Evolutionary conservation across 2,329 filamentous ascomycete genomes (phyloP).

Genomic region (Ophiostoma quercus): DNA sequence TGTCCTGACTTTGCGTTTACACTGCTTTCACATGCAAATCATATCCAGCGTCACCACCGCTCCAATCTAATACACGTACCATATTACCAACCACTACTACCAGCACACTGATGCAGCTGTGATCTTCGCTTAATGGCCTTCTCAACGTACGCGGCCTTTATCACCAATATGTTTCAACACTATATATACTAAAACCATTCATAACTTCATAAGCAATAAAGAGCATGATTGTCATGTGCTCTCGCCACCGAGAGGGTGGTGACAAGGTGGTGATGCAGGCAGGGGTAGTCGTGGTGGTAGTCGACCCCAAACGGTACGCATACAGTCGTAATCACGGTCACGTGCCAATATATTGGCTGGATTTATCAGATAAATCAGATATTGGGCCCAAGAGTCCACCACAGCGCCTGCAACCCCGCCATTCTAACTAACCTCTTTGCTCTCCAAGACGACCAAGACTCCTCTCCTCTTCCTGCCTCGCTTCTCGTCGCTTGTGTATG

Average conservation of each 20-base stretch:
- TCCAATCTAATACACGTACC: neutral
- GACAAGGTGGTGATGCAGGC: constrained; percentile 1
- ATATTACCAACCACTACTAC: neutral
- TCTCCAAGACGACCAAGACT: neutral
- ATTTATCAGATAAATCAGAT: neutral
- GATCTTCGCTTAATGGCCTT: neutral
- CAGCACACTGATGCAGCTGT: neutral
- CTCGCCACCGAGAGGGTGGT: neutral
- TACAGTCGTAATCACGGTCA: neutral
- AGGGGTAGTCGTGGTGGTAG: neutral
- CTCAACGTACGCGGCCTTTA: neutral
- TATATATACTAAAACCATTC: too few relatives aligned
- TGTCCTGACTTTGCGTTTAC: neutral
- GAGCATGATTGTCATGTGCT: too few relatives aligned
- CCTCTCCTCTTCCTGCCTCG: neutral
- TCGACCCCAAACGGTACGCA: neutral
- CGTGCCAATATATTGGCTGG: neutral
- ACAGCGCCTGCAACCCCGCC: constrained; percentile 11
- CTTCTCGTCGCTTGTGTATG: neutral
- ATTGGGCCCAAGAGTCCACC: constrained; percentile 3
- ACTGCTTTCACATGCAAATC: neutral
- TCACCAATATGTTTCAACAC: too few relatives aligned
- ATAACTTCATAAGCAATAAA: too few relatives aligned
- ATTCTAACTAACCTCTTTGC: neutral
- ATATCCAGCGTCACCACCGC: neutral